Evolutionary conservation across 2,329 filamentous ascomycete genomes (phyloP).

Genomic region (Epichloe typhina): DNA sequence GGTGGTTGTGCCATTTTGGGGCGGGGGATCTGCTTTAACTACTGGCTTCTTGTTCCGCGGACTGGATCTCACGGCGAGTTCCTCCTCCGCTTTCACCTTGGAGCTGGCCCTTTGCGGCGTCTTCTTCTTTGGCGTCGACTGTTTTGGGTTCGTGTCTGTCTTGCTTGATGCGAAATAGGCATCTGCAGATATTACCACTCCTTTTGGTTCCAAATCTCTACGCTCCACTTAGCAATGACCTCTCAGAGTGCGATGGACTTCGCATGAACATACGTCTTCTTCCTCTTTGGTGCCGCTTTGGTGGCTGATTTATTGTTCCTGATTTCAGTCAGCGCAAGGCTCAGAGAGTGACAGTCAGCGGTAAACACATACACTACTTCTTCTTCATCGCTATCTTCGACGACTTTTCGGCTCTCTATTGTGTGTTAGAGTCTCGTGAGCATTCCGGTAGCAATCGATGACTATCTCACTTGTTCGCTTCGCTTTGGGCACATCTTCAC

Average conservation of each 20-base stretch:
- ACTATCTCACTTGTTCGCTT: constrained; percentile 30
- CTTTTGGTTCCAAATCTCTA: constrained; percentile 30
- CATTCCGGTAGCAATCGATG: neutral
- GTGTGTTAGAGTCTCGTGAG: constrained; percentile 9
- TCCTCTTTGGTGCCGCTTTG: constrained; percentile 40
- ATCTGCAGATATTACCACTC: constrained; percentile 39
- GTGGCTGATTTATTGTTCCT: constrained; percentile 39
- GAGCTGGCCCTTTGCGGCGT: constrained; percentile 27
- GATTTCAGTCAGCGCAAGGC: neutral
- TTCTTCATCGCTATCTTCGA: constrained; percentile 74
- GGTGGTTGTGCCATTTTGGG: constrained; percentile 18
- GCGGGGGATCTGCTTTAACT: constrained; percentile 15
- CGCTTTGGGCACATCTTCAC: constrained; percentile 29
- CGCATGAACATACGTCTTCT: constrained; percentile 30
- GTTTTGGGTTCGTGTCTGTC: constrained; percentile 23
- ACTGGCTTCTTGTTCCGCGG: constrained; percentile 32
- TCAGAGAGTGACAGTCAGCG: neutral
- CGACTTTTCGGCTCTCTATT: constrained; percentile 49
- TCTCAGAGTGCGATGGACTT: neutral
- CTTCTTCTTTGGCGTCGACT: constrained; percentile 18
- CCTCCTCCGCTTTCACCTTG: constrained; percentile 25
- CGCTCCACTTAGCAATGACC: neutral
- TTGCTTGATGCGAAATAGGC: constrained; percentile 43
- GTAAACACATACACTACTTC: constrained; percentile 24
- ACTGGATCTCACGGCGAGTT: constrained; percentile 37